Conservation (phyloP, 2,329 filamentous ascomycete genomes). For the Botryosphaeria dothidea region DNA sequence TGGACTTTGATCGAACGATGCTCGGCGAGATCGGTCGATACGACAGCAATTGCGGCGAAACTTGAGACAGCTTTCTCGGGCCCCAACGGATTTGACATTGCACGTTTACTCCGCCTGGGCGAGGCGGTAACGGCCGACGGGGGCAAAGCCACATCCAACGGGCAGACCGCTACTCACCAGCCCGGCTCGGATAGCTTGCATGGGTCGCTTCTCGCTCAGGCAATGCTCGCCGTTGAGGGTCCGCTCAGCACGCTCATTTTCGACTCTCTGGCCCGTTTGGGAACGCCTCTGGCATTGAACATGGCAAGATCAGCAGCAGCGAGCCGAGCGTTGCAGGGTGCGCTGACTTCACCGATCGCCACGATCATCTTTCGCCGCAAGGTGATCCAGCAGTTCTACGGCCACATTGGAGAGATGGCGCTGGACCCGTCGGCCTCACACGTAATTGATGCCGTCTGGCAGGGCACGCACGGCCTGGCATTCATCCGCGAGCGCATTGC, state of each 20-base stretch:
- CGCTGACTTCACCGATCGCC: slow-evolving; percentile 57
- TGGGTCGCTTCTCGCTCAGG: slow-evolving; percentile 77
- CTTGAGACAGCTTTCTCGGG: slow-evolving; percentile 60
- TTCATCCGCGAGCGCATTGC: slow-evolving; percentile 70
- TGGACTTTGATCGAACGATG: slow-evolving; percentile 83
- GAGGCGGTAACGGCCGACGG: slow-evolving; percentile 46
- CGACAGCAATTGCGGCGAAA: slow-evolving; percentile 55
- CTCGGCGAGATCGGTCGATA: slow-evolving; percentile 63
- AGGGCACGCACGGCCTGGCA: slow-evolving; percentile 62
- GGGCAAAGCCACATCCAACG: slow-evolving; percentile 31
- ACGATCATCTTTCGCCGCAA: slow-evolving; percentile 62
- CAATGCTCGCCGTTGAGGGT: slow-evolving; percentile 75
- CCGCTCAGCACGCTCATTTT: slow-evolving; percentile 70
- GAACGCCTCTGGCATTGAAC: slow-evolving; percentile 54
- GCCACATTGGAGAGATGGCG: slow-evolving; percentile 61
- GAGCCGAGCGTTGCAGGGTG: slow-evolving; percentile 66
- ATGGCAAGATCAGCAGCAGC: slow-evolving; percentile 64
- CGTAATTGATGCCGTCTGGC: slow-evolving; percentile 67
- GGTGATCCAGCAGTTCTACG: slow-evolving; percentile 64
- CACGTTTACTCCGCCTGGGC: slow-evolving; percentile 61
- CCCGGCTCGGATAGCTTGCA: slow-evolving; percentile 64
- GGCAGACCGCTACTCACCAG: slow-evolving; percentile 21
- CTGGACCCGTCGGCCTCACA: slow-evolving; percentile 65
- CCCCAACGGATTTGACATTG: slow-evolving; percentile 53
- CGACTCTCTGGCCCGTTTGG: slow-evolving; percentile 52